Conservation (phyloP, 192 early-diverging fungal species). For the Coemansia sp. region DNA sequence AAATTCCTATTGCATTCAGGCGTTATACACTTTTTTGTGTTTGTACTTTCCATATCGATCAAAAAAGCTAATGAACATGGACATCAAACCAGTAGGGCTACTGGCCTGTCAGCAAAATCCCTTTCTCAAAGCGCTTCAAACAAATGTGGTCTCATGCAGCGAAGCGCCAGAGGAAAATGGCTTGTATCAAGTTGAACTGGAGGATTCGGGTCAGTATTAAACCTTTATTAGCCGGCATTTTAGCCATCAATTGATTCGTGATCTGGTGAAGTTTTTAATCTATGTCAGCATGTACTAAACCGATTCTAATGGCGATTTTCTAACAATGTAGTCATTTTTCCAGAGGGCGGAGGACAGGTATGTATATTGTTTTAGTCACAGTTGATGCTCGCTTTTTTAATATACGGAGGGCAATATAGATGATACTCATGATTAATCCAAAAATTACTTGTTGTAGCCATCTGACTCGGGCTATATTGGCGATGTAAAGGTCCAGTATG, state of each 20-base stretch:
- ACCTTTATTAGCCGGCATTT: not conserved
- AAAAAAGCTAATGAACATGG: no score
- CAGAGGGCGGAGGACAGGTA: slow-evolving; percentile 74
- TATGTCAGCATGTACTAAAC: no score
- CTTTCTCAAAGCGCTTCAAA: slow-evolving; percentile 51
- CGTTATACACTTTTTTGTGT: no score
- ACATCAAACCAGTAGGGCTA: slow-evolving; percentile 54
- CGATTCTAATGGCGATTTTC: no score
- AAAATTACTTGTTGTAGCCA: slow-evolving; percentile 19
- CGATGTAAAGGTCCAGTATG: slow-evolving; percentile 59
- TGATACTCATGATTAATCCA: no score
- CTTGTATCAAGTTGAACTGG: slow-evolving; percentile 61
- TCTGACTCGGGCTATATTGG: slow-evolving; percentile 63
- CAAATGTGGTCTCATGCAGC: slow-evolving; percentile 59
- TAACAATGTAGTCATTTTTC: slow-evolving; percentile 63
- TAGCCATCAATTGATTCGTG: no score
- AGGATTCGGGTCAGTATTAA: slow-evolving; percentile 56
- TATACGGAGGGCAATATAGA: no score
- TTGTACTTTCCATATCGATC: no score
- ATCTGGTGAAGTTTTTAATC: no score
- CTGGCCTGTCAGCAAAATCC: slow-evolving; percentile 65
- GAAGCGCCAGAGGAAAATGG: slow-evolving; percentile 58
- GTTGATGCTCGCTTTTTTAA: no score
- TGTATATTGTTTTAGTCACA: no score
- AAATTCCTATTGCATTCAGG: no score